A percentile compares a stretch with the other conserved stretches of the same genome.
These are phyloP conservation scores for Magnolia kwangsiensis DNA, from an alignment of 164 flowering plant species.

Conservation along the genomic window DNA sequence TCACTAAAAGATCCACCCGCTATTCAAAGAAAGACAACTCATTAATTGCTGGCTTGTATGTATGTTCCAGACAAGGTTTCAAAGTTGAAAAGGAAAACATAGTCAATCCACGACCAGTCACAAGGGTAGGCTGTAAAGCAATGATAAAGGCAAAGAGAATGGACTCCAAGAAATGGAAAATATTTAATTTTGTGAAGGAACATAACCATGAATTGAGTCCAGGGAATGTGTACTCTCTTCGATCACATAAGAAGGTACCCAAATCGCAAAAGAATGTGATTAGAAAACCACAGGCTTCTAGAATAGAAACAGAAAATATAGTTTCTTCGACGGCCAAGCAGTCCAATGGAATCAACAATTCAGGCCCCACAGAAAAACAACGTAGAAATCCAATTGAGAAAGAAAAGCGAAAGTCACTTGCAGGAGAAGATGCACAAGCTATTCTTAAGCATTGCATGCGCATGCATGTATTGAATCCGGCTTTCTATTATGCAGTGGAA, in stretches of 20 bases:
- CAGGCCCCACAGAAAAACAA: conserved; percentile 73
- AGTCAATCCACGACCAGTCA: not conserved
- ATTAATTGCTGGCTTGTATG: conserved; percentile 8
- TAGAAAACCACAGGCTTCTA: conserved; percentile 3
- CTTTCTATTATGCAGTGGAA: conserved; percentile 39
- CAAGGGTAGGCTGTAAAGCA: conserved; percentile 55
- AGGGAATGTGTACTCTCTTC: conserved; percentile 48
- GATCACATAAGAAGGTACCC: conserved; percentile 2
- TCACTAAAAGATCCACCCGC: conserved; percentile 35
- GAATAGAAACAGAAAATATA: conserved; percentile 62
- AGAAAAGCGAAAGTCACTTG: conserved; percentile 41
- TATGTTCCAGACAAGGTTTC: conserved; percentile 12
- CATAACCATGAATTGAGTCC: conserved; percentile 64
- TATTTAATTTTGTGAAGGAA: conserved; percentile 62
- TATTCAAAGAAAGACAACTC: conserved; percentile 22
- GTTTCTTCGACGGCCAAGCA: conserved; percentile 72
- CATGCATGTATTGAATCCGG: conserved; percentile 26
- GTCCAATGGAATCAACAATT: conserved; percentile 71
- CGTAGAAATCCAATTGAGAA: conserved; percentile 71
- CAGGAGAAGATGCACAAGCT: conserved; percentile 62
- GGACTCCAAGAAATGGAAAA: conserved; percentile 60
- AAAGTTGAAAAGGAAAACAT: conserved; percentile 2
- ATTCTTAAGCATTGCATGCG: conserved; percentile 53
- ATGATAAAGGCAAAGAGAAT: conserved; percentile 54
- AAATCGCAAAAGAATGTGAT: conserved; percentile 10